These are phyloP conservation scores for Phanerochaete carnosa DNA, from an alignment of 768 basidiomycete species.

Conservation along the genomic window DNA sequence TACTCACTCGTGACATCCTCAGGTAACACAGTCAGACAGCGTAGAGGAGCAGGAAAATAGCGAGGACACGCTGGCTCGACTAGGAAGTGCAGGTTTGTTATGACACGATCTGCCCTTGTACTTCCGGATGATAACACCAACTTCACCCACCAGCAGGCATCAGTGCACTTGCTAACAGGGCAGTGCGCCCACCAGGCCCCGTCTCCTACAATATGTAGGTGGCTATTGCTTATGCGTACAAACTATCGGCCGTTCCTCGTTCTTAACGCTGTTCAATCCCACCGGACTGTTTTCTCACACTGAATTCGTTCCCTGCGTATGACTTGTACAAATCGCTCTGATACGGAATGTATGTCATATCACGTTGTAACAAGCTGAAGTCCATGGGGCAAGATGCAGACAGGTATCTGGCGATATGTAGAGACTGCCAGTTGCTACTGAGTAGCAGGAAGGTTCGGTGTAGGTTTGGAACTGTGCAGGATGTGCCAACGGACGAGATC, in stretches of 20 bases:
- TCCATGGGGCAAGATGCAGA: neutral
- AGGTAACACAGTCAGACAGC: constrained; percentile 84
- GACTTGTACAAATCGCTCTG: neutral
- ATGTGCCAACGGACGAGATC: constrained; percentile 86
- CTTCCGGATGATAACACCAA: neutral
- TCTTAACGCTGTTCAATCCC: neutral
- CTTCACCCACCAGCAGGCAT: constrained; percentile 6
- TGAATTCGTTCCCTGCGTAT: neutral
- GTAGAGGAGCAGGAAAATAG: constrained; percentile 85
- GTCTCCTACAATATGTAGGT: constrained; percentile 12
- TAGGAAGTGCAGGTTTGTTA: constrained; percentile 22
- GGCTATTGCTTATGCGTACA: neutral
- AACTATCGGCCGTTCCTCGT: neutral
- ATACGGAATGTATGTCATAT: neutral
- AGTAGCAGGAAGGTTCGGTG: constrained; percentile 13
- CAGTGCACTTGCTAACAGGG: constrained; percentile 12
- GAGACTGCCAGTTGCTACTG: constrained; percentile 10
- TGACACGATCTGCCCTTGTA: constrained; percentile 1
- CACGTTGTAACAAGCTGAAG: neutral
- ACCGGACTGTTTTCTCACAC: neutral
- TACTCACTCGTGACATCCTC: neutral
- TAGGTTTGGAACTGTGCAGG: constrained; percentile 50
- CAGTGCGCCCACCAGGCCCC: constrained; percentile 10
- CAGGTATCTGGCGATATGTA: neutral
- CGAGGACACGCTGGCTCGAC: constrained; percentile 74